Evolutionary conservation across 1,139 yeast genomes (phyloP).

Genomic region (Debaryomyces singareniensis): DNA sequence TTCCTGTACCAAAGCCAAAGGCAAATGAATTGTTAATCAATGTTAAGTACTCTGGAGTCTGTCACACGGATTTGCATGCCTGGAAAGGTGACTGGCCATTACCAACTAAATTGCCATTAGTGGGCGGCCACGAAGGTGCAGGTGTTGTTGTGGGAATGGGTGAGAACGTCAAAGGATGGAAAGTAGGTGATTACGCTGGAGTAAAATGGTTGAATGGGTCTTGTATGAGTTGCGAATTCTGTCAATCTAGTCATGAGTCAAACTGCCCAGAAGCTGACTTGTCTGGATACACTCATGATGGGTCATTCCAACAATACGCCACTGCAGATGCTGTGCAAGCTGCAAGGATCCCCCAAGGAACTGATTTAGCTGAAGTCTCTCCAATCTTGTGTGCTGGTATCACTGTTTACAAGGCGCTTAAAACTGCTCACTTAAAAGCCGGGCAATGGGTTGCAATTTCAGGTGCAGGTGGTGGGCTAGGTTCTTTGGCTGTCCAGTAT

Average conservation of each 20-base stretch:
- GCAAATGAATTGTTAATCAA: slow-evolving; percentile 61
- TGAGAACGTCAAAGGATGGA: slow-evolving; percentile 56
- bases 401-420: slow-evolving; percentile 72
- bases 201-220: slow-evolving; percentile 73
- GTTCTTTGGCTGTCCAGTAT: slow-evolving; percentile 68
- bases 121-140: slow-evolving; percentile 84
- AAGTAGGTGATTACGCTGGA: slow-evolving; percentile 69
- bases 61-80: slow-evolving; percentile 76
- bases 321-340: slow-evolving; percentile 86
- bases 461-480: slow-evolving; percentile 79
- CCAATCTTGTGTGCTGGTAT: slow-evolving; percentile 83
- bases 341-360: slow-evolving; percentile 63
- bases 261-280: slow-evolving; percentile 63
- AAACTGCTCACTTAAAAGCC: slow-evolving; percentile 56
- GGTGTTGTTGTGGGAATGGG: slow-evolving; percentile 74
- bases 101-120: slow-evolving; percentile 59
- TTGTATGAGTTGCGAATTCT: slow-evolving; percentile 63
- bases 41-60: slow-evolving; percentile 71
- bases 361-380: slow-evolving; percentile 67
- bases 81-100: slow-evolving; percentile 82
- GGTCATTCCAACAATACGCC: slow-evolving; percentile 76
- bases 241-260: slow-evolving; percentile 59
- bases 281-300: slow-evolving; percentile 76
- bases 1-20: slow-evolving; percentile 64
- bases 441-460: slow-evolving; percentile 77